Conservation (phyloP, 2,329 filamentous ascomycete species). For the Pseudogymnoascus sp. region DNA sequence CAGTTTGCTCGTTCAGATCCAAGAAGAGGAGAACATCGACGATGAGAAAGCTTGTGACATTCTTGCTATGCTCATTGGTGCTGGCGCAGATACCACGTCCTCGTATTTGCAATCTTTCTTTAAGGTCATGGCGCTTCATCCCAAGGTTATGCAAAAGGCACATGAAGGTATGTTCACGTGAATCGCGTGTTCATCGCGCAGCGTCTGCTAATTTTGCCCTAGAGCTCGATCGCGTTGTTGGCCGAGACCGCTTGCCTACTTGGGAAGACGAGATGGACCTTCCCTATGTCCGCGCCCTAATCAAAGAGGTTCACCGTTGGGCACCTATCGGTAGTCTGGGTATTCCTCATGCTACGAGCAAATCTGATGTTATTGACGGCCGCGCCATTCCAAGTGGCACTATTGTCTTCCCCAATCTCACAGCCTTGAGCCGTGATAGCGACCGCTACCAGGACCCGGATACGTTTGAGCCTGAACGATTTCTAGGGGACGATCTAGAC, state of each 20-base stretch:
- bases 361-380: constrained; percentile 38
- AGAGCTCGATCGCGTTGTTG: constrained; percentile 27
- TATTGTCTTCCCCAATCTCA: constrained; percentile 32
- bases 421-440: constrained; percentile 40
- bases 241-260: constrained; percentile 34
- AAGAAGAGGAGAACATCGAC: no score
- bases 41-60: constrained; percentile 23
- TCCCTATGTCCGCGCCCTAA: constrained; percentile 37
- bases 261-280: constrained; percentile 31
- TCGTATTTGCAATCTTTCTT: no score
- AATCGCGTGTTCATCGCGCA: no score
- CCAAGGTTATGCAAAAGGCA: no score
- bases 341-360: constrained; percentile 35
- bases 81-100: constrained; percentile 31
- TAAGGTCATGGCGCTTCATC: no score
- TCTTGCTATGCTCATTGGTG: constrained; percentile 44
- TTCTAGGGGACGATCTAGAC: constrained; percentile 13
- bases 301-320: constrained; percentile 42
- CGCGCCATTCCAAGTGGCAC: constrained; percentile 39
- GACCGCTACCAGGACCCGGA: constrained; percentile 34
- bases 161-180: no score
- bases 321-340: constrained; percentile 34
- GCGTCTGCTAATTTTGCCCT: no score
- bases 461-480: constrained; percentile 36
- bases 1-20: no score